Evolutionary conservation across 768 basidiomycete genomes (phyloP).

Genomic region (Gautieria morchelliformis): DNA sequence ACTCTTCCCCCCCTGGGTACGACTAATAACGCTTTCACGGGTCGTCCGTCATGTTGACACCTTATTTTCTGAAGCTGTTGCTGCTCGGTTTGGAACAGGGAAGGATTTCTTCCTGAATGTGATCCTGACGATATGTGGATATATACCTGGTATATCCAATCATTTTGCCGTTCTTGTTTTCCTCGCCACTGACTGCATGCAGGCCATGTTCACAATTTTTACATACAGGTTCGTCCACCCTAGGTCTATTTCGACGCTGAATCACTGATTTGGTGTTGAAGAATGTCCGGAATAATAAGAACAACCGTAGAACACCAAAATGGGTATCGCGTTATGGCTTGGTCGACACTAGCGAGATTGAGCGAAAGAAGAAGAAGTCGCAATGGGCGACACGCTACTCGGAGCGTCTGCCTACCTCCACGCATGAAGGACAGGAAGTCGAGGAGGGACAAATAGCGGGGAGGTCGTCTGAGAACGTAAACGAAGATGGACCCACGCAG

Average conservation of each 20-base stretch:
- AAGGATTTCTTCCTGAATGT: constrained; percentile 87
- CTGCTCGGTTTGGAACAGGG: constrained; percentile 86
- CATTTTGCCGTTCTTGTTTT: constrained; percentile 8
- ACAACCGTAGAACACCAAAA: constrained; percentile 84
- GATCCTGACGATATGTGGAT: constrained; percentile 81
- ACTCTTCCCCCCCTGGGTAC: constrained; percentile 85
- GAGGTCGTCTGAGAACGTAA: constrained; percentile 18
- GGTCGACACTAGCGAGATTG: constrained; percentile 68
- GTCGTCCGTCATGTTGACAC: background rate
- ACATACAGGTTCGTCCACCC: constrained; percentile 56
- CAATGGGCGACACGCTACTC: constrained; percentile 86
- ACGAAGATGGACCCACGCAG: constrained; percentile 19
- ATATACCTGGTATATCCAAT: constrained; percentile 60
- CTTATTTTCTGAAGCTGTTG: constrained; percentile 55
- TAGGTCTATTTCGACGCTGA: background rate
- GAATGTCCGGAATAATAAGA: constrained; percentile 96
- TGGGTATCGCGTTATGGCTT: constrained; percentile 90
- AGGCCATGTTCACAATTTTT: constrained; percentile 91
- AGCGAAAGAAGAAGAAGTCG: constrained; percentile 68
- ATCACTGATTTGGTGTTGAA: constrained; percentile 22
- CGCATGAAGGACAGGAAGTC: constrained; percentile 58
- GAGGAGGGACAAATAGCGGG: constrained; percentile 68
- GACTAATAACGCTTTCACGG: constrained; percentile 14
- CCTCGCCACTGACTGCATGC: constrained; percentile 5
- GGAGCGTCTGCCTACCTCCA: constrained; percentile 63